Evolutionary conservation across 163 green algal genomes (phyloP).

Genomic region (Prototheca stagnorum): DNA sequence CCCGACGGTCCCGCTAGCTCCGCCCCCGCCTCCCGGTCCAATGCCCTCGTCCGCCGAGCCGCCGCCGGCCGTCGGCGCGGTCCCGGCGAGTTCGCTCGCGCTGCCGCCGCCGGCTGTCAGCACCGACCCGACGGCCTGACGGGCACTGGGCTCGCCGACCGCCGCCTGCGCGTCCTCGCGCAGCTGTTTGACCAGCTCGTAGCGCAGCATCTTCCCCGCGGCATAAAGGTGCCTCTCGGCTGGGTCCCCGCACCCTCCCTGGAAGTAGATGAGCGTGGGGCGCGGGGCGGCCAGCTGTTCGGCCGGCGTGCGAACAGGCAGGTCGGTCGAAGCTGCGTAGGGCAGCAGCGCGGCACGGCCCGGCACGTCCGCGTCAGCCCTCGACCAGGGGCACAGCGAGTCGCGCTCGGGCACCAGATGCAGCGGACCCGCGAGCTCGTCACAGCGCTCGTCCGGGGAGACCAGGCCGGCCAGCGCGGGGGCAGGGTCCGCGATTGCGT

Average conservation of each 20-base stretch:
- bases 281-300: background rate
- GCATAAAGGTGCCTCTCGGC: too few species aligned
- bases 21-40: too few species aligned
- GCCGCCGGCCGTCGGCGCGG: too few species aligned
- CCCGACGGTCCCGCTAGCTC: too few species aligned
- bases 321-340: slow-evolving; percentile 16
- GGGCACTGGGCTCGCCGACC: too few species aligned
- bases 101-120: too few species aligned
- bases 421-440: slow-evolving; percentile 17
- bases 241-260: slow-evolving; percentile 15
- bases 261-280: slow-evolving; percentile 12
- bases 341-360: slow-evolving; percentile 15
- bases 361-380: slow-evolving; percentile 3
- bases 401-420: slow-evolving; percentile 20
- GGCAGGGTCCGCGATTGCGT: slow-evolving; percentile 13
- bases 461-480: slow-evolving; percentile 18
- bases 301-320: too few species aligned
- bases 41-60: too few species aligned
- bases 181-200: slow-evolving; percentile 6
- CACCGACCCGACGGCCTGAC: too few species aligned
- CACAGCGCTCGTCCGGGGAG: slow-evolving; percentile 14
- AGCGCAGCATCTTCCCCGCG: slow-evolving; percentile 26
- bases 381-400: slow-evolving; percentile 24
- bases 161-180: background rate
- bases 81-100: too few species aligned